Percentiles rank a stretch among this genome's conserved stretches.
phyloP scores from a whole-genome alignment of 345 rosid genomes.

The Pugionium cornutum region DNA sequence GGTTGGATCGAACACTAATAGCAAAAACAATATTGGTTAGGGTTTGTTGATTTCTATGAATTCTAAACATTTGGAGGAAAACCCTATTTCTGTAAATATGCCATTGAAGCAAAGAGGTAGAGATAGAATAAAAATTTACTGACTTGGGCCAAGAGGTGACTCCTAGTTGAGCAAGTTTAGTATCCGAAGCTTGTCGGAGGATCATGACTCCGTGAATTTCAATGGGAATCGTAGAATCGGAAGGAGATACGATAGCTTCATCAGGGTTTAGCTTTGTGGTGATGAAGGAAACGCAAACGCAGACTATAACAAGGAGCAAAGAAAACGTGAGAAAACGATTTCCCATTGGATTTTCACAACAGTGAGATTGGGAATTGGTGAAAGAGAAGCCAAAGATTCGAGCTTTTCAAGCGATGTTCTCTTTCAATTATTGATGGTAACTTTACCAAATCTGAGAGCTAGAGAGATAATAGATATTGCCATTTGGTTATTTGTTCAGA shows the following conservation, averaged over 20 bases:
- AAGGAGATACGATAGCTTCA: constrained; percentile 17
- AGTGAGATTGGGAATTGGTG: neutral
- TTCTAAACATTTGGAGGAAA: neutral
- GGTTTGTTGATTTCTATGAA: too few relatives aligned
- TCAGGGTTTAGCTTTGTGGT: constrained; percentile 33
- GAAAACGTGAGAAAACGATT: constrained; percentile 11
- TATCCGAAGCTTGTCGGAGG: constrained; percentile 19
- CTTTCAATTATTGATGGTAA: neutral
- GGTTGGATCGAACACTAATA: too few relatives aligned
- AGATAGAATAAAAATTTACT: constrained; percentile 24
- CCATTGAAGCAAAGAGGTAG: constrained; percentile 6
- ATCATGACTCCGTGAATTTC: constrained; percentile 39
- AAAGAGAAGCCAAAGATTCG: neutral
- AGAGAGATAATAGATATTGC: too few relatives aligned
- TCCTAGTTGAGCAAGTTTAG: constrained; percentile 35
- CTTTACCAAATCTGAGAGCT: constrained; percentile 20
- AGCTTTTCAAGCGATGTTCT: neutral
- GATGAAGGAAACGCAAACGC: constrained; percentile 36
- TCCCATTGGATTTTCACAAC: constrained; percentile 14
- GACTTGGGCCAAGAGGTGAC: constrained; percentile 40
- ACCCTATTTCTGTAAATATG: neutral
- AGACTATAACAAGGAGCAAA: constrained; percentile 32
- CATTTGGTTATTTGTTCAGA: too few relatives aligned
- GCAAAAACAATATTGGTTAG: too few relatives aligned
- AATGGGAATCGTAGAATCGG: neutral